Evolutionary conservation across 306 rosid species (phyloP).

Genomic region (Casuarina glauca): DNA sequence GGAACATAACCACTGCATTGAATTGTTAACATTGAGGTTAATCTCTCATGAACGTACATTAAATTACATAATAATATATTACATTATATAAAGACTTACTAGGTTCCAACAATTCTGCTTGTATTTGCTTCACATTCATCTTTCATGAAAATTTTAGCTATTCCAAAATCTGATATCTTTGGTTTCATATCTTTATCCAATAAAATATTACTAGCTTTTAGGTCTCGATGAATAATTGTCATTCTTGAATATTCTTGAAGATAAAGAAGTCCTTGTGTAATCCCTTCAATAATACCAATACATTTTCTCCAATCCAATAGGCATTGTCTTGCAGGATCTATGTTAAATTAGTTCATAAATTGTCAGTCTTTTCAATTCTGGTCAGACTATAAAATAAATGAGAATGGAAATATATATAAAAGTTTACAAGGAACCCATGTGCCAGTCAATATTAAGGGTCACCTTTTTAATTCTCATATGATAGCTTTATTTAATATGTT

Average conservation of each 20-base stretch:
- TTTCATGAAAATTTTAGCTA: slow-evolving; percentile 30
- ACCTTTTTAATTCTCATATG: no score
- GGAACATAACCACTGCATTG: slow-evolving; percentile 38
- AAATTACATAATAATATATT: no score
- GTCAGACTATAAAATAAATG: no score
- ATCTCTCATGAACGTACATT: no score
- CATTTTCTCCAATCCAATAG: slow-evolving; percentile 34
- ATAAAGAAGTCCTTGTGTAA: slow-evolving; percentile 41
- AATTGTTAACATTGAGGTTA: not conserved
- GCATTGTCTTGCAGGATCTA: slow-evolving; percentile 15
- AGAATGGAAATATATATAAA: no score
- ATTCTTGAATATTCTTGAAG: slow-evolving; percentile 40
- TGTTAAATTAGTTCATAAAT: not conserved
- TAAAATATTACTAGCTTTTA: slow-evolving; percentile 42
- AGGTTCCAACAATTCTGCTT: slow-evolving; percentile 37
- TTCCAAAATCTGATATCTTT: slow-evolving; percentile 40
- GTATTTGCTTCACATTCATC: slow-evolving; percentile 36
- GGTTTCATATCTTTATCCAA: slow-evolving; percentile 22
- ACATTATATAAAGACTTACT: not conserved
- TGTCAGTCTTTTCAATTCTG: no score
- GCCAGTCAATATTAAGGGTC: no score
- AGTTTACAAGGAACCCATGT: no score
- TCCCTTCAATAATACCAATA: slow-evolving; percentile 31
- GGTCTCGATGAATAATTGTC: slow-evolving; percentile 31
- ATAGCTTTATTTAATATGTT: not conserved